Percentiles rank a stretch among this genome's conserved stretches.
Evolutionary conservation across 2,329 filamentous ascomycete genomes (phyloP).

Genomic region (Exophiala alcalophila): DNA sequence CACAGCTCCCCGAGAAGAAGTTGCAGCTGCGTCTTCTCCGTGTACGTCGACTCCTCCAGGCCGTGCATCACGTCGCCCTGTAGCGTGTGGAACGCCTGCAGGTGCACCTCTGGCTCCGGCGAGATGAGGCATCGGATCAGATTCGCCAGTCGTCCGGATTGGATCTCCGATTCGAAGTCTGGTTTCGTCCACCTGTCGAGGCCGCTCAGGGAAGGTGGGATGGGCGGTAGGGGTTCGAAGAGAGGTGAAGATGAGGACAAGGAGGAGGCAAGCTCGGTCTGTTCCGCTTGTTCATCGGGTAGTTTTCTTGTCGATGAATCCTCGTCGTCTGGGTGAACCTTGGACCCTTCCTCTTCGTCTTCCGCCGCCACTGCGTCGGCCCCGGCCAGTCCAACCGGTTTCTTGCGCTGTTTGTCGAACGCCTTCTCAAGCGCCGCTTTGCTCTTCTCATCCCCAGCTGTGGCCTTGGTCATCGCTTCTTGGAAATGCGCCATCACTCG

Average conservation of each 20-base stretch:
- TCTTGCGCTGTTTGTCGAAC: constrained; percentile 35
- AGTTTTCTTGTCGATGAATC: too few relatives aligned
- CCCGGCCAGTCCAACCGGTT: constrained; percentile 5
- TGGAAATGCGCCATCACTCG: constrained; percentile 47
- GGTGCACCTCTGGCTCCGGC: constrained; percentile 68
- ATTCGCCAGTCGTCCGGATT: constrained; percentile 65
- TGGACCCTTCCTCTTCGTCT: neutral
- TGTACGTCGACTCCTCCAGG: constrained; percentile 63
- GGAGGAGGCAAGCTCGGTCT: constrained; percentile 45
- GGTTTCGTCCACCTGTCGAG: constrained; percentile 49
- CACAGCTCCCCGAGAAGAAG: constrained; percentile 75
- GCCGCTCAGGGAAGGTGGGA: constrained; percentile 43
- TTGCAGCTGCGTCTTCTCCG: constrained; percentile 61
- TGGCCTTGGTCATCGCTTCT: constrained; percentile 42
- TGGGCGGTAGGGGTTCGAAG: constrained; percentile 50
- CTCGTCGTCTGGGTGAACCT: too few relatives aligned
- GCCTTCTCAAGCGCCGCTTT: constrained; percentile 38
- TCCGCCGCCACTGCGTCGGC: constrained; percentile 6
- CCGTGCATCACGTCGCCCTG: constrained; percentile 43
- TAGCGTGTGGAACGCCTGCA: constrained; percentile 70
- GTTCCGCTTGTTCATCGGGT: neutral
- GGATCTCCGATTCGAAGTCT: constrained; percentile 74
- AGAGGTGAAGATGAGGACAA: too few relatives aligned
- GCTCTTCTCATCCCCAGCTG: constrained; percentile 39
- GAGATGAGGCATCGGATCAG: constrained; percentile 76